These are phyloP conservation scores for Vinca major DNA, from an alignment of 305 asterid species.

Conservation along the genomic window DNA sequence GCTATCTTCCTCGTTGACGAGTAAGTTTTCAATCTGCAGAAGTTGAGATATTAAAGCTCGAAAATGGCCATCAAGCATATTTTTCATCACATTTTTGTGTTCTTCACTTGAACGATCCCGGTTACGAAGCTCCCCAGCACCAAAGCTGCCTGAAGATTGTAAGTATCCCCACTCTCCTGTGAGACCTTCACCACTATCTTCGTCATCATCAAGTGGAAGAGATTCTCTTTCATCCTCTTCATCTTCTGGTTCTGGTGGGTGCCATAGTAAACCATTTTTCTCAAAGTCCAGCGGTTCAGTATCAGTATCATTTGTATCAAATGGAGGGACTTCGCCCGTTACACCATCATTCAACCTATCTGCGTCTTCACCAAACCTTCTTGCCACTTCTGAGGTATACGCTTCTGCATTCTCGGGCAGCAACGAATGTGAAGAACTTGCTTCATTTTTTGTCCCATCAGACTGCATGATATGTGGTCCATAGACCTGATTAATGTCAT, in stretches of 20 bases:
- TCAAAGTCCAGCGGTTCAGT: conserved; percentile 58
- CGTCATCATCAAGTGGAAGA: conserved; percentile 48
- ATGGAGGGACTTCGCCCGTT: conserved; percentile 23
- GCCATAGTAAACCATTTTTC: conserved; percentile 54
- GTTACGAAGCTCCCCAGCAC: conserved; percentile 45
- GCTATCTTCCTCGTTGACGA: conserved; percentile 28
- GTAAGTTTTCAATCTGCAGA: conserved; percentile 55
- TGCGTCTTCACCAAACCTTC: conserved; percentile 29
- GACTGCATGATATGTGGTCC: conserved; percentile 31
- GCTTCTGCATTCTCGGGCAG: conserved; percentile 34
- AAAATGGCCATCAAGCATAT: conserved; percentile 59
- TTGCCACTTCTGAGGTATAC: conserved; percentile 27
- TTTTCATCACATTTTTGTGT: conserved; percentile 59
- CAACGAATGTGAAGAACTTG: conserved; percentile 25
- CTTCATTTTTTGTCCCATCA: conserved; percentile 29
- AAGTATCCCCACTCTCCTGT: conserved; percentile 70
- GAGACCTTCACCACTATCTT: conserved; percentile 38
- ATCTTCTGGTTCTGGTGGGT: conserved; percentile 77
- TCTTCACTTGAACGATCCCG: conserved; percentile 61
- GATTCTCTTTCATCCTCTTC: conserved; percentile 65
- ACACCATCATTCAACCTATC: conserved; percentile 29
- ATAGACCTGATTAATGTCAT: conserved; percentile 33
- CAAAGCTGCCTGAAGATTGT: conserved; percentile 43
- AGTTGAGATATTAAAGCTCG: conserved; percentile 63
- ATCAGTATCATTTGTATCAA: conserved; percentile 31